Conservation (phyloP, 148 eudicot species). For the Chenopodium quinoa region DNA sequence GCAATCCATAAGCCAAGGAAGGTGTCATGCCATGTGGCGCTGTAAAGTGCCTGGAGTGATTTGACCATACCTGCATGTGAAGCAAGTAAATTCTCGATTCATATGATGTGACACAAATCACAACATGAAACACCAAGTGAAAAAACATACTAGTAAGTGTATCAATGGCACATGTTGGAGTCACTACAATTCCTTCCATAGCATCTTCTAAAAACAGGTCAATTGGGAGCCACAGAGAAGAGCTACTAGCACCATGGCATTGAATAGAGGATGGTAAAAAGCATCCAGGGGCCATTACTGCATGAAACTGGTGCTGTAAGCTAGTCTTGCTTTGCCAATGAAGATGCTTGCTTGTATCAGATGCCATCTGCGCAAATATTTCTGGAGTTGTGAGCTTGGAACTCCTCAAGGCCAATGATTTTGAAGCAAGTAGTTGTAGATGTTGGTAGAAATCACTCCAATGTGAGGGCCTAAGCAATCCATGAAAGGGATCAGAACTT, state of each 20-base stretch:
- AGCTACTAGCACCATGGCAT: conserved; percentile 52
- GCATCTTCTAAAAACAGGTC: conserved; percentile 89
- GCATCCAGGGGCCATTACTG: conserved; percentile 66
- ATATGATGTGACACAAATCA: background rate
- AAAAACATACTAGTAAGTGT: conserved; percentile 64
- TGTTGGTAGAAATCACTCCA: conserved; percentile 62
- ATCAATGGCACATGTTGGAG: conserved; percentile 77
- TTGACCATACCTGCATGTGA: conserved; percentile 60
- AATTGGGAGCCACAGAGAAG: conserved; percentile 84
- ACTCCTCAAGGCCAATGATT: conserved; percentile 66
- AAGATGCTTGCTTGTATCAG: conserved; percentile 49
- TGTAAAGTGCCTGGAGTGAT: conserved; percentile 78
- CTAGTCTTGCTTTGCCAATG: conserved; percentile 60
- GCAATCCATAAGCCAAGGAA: conserved; percentile 88
- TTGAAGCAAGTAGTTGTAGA: conserved; percentile 56
- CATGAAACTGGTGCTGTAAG: conserved; percentile 64
- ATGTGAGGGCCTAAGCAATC: conserved; percentile 52
- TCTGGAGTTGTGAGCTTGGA: conserved; percentile 68
- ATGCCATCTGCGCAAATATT: conserved; percentile 51
- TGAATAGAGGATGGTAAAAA: conserved; percentile 60
- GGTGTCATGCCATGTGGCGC: conserved; percentile 80
- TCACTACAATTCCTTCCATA: conserved; percentile 74
- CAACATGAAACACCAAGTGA: conserved; percentile 3
- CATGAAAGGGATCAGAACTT: conserved; percentile 10
- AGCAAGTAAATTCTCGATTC: background rate